A percentile compares a stretch with the other conserved stretches of the same genome.
phyloP scores from a whole-genome alignment of 805 yeast species.

The Sungouiella blattae region DNA sequence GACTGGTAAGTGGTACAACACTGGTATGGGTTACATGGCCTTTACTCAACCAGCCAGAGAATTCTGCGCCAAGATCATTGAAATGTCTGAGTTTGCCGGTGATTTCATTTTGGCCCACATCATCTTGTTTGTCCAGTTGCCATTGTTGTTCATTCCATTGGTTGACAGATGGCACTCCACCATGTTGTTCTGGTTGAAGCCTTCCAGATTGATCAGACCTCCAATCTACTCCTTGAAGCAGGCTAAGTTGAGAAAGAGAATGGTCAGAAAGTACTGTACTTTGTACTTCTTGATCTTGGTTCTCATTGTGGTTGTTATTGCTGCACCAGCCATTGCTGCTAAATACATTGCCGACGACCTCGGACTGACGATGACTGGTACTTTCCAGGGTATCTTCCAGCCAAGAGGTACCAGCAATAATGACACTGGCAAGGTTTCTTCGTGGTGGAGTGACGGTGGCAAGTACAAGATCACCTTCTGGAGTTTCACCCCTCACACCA shows the following conservation, averaged over 20 bases:
- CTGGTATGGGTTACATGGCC: conserved; percentile 90
- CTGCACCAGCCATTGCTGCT: conserved; percentile 90
- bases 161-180: conserved; percentile 97
- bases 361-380: conserved; percentile 30
- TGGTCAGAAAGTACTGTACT: conserved; percentile 89
- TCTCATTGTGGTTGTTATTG: conserved; percentile 70
- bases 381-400: conserved; percentile 73
- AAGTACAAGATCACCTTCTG: conserved; percentile 38
- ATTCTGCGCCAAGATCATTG: conserved; percentile 88
- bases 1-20: conserved; percentile 99
- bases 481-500: conserved; percentile 51
- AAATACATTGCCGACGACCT: conserved; percentile 43
- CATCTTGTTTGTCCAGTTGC: conserved; percentile 83
- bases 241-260: conserved; percentile 92
- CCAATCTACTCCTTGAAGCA: conserved; percentile 97
- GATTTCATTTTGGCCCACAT: conserved; percentile 93
- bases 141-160: conserved; percentile 78
- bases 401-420: conserved; percentile 80
- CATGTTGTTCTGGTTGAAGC: conserved; percentile 98
- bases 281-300: conserved; percentile 70
- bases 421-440: conserved; percentile 62
- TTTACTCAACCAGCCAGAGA: conserved; percentile 96
- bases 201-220: conserved; percentile 93
- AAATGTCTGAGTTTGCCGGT: conserved; percentile 92
- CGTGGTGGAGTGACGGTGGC: conserved; percentile 16